A percentile compares a stretch with the other conserved stretches of the same genome.
phyloP scores from a whole-genome alignment of 257 asterid genomes.

The Dorcoceras hygrometricum region DNA sequence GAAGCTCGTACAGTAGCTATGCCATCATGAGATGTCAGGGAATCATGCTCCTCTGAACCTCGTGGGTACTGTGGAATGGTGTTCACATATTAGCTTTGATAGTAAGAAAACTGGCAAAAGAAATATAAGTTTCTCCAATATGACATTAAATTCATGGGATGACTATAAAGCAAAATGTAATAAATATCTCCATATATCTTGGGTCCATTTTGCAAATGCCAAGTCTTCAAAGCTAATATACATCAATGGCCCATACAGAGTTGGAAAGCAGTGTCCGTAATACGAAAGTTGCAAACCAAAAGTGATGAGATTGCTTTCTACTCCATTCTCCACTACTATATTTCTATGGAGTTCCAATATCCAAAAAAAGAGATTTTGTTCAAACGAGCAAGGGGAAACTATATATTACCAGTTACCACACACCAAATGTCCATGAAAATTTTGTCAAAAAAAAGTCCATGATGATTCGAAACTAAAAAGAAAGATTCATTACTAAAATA shows the following conservation, averaged over 20 bases:
- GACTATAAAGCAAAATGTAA: too few relatives aligned
- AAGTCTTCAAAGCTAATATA: too few relatives aligned
- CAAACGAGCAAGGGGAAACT: not conserved
- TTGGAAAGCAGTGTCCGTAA: too few relatives aligned
- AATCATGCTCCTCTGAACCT: slow-evolving; percentile 43
- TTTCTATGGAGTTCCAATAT: not conserved
- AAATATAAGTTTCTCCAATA: not conserved
- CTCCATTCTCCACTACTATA: not conserved
- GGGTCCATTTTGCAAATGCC: too few relatives aligned
- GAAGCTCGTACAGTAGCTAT: slow-evolving; percentile 35
- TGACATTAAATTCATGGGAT: not conserved
- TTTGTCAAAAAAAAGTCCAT: not conserved
- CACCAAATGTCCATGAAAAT: not conserved
- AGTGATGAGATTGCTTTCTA: not conserved
- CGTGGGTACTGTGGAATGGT: slow-evolving; percentile 44
- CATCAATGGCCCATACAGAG: too few relatives aligned
- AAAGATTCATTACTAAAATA: too few relatives aligned
- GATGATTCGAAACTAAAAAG: not conserved
- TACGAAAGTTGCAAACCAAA: not conserved
- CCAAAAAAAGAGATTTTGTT: not conserved
- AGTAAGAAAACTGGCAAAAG: not conserved
- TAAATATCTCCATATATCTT: too few relatives aligned
- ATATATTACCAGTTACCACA: not conserved
- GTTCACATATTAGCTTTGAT: not conserved
- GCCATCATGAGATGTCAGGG: slow-evolving; percentile 43